phyloP scores from a whole-genome alignment of 2,329 filamentous ascomycete genomes.

The Penicillium digitatum region DNA sequence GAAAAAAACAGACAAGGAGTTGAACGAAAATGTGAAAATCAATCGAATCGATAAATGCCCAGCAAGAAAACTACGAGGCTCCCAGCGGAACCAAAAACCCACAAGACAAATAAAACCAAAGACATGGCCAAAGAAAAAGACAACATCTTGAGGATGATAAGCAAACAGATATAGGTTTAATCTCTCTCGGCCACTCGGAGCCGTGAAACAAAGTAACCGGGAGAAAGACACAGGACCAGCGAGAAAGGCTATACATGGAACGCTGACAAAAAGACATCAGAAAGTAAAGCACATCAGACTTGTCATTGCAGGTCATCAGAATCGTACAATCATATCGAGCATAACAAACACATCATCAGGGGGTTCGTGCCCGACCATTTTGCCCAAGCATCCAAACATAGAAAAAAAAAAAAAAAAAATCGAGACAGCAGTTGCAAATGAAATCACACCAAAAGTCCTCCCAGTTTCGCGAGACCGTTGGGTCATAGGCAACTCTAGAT shows the following conservation, averaged over 20 bases:
- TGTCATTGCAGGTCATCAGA: constrained; percentile 35
- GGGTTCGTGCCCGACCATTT: constrained; percentile 1
- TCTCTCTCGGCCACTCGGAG: constrained; percentile 22
- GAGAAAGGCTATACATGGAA: constrained; percentile 15
- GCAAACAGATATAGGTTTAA: constrained; percentile 23
- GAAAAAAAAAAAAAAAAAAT: constrained; percentile 3
- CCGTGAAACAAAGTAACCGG: constrained; percentile 13
- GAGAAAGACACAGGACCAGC: constrained; percentile 12
- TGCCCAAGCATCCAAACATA: constrained; percentile 12
- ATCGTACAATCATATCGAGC: constrained; percentile 36
- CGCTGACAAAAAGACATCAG: constrained; percentile 16
- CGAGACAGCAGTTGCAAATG: constrained; percentile 22
- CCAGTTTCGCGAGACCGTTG: constrained; percentile 10
- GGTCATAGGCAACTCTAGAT: background rate
- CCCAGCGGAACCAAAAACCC: background rate
- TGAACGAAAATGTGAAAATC: background rate
- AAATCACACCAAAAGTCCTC: constrained; percentile 20
- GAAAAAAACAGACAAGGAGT: background rate
- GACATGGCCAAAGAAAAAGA: constrained; percentile 18
- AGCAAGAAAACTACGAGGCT: background rate
- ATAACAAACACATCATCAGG: constrained; percentile 15
- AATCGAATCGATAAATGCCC: constrained; percentile 1
- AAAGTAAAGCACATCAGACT: constrained; percentile 20
- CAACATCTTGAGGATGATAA: constrained; percentile 24
- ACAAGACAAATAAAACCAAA: constrained; percentile 5